Evolutionary conservation across 2,329 filamentous ascomycete species (phyloP).

Genomic region (Penicillium sp.): DNA sequence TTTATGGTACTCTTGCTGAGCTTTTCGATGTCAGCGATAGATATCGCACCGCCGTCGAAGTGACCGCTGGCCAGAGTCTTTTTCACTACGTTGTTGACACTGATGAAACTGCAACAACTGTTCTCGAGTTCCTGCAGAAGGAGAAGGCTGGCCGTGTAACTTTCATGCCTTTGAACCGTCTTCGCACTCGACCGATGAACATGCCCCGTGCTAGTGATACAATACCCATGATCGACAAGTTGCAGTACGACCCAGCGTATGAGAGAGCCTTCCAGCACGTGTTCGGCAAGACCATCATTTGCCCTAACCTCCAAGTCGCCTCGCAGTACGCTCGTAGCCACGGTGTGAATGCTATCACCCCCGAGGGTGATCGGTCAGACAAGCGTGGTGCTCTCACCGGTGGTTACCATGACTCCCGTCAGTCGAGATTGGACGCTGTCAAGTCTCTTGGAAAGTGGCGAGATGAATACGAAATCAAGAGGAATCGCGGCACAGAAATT

Average conservation of each 20-base stretch:
- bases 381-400: conserved; percentile 94
- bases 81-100: conserved; percentile 97
- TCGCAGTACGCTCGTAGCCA: conserved; percentile 90
- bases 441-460: conserved; percentile 71
- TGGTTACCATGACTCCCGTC: conserved; percentile 82
- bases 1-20: conserved; percentile 89
- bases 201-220: conserved; percentile 84
- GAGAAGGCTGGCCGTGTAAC: conserved; percentile 82
- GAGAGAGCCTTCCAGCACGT: conserved; percentile 90
- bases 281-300: conserved; percentile 92
- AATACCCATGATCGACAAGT: conserved; percentile 78
- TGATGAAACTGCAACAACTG: conserved; percentile 75
- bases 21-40: conserved; percentile 80
- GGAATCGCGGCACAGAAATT: conserved; percentile 62
- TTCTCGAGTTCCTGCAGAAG: conserved; percentile 74
- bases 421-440: conserved; percentile 82
- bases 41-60: conserved; percentile 85
- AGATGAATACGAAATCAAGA: conserved; percentile 66
- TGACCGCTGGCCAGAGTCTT: conserved; percentile 84
- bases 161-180: conserved; percentile 85
- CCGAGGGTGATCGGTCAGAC: conserved; percentile 90
- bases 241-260: conserved; percentile 71
- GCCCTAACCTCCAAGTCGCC: conserved; percentile 81
- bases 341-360: conserved; percentile 86
- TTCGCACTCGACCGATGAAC: conserved; percentile 67